Conservation (phyloP, 2,329 filamentous ascomycete species). For the Aspergillus niger region DNA sequence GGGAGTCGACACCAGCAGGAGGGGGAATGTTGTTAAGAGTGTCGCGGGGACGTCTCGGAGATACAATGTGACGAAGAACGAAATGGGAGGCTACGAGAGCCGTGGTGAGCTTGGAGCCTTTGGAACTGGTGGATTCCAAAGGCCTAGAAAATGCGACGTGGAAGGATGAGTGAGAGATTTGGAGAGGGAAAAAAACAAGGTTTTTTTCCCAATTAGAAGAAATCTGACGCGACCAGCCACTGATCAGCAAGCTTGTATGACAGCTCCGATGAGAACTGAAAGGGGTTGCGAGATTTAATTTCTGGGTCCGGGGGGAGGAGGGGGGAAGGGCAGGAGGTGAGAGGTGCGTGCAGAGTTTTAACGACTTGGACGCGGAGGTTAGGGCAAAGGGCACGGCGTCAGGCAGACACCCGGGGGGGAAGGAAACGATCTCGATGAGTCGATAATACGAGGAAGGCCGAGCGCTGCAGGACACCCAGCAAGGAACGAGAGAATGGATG, state of each 20-base stretch:
- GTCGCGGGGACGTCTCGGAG: constrained; percentile 44
- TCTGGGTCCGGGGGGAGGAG: constrained; percentile 2
- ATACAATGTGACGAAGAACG: constrained; percentile 47
- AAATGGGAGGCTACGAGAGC: constrained; percentile 38
- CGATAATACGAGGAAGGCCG: constrained; percentile 11
- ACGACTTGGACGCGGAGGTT: constrained; percentile 19
- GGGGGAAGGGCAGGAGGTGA: constrained; percentile 3
- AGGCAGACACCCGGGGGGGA: constrained; percentile 18
- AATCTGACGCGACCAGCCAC: constrained; percentile 15
- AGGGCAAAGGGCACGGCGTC: constrained; percentile 29
- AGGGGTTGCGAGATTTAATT: constrained; percentile 22
- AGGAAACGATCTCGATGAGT: neutral
- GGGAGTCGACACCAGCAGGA: constrained; percentile 38
- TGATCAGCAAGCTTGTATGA: constrained; percentile 18
- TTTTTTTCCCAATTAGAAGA: constrained; percentile 17
- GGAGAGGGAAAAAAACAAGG: constrained; percentile 12
- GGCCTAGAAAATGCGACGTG: constrained; percentile 25
- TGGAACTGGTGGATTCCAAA: constrained; percentile 42
- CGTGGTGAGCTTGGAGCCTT: constrained; percentile 43
- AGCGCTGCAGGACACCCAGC: constrained; percentile 7
- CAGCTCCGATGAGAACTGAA: neutral
- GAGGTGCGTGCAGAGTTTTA: constrained; percentile 27
- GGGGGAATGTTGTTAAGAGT: constrained; percentile 52
- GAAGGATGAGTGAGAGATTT: constrained; percentile 4
- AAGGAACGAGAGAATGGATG: constrained; percentile 3